Evolutionary conservation across 2,329 filamentous ascomycete species (phyloP), one percentile per base, ranked within the genome.

Genomic region (Penicillium sp.): DNA sequence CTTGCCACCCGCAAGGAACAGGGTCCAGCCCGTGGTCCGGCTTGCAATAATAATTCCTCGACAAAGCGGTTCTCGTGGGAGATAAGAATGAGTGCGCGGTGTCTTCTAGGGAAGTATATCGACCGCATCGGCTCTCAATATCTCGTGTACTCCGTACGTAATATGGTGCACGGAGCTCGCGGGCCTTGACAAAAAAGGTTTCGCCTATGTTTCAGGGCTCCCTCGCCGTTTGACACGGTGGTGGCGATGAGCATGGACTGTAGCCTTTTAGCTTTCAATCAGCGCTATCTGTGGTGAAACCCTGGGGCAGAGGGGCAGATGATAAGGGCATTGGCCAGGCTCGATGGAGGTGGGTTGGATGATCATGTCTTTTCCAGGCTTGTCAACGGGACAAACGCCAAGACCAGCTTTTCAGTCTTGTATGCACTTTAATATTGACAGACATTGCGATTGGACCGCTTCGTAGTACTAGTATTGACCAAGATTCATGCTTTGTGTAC

Each of bases 141-240:
- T n/a, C 5, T 31, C 12, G 25, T 28, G 25, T 22, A 22, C 25
- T 28, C 28, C n/a, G 15, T 49, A 49, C 45, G 35, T 38, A 39
- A 34, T 25, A 5, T 11, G 1, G 55, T 53, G 55, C 45, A 57
- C 57, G 20, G 57, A 38, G 58, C 60, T 45, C 20, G 17, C 5
- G 35, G 17, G 20, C 35, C 49, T 49, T 49, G 47, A 31, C 47
- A 28, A 49, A 49, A 39, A 52, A 39, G 49, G 56, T 65, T 66
- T 61, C 63, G 58, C 38, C 50, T 14, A 11, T 59, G 64, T 66
- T 67, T 67, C 64, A 66, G 49, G 28, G 10, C 42, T 35, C 28
- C 35, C 59, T 55, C 55, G 12, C 55, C 28, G 48, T 51, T 53
- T 54, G 47, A 55, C 52, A 54, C 60, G 54, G 59, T 64, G 58